Conservation (phyloP, 2,329 filamentous ascomycete genomes). For the Epichloe gansuensis region DNA sequence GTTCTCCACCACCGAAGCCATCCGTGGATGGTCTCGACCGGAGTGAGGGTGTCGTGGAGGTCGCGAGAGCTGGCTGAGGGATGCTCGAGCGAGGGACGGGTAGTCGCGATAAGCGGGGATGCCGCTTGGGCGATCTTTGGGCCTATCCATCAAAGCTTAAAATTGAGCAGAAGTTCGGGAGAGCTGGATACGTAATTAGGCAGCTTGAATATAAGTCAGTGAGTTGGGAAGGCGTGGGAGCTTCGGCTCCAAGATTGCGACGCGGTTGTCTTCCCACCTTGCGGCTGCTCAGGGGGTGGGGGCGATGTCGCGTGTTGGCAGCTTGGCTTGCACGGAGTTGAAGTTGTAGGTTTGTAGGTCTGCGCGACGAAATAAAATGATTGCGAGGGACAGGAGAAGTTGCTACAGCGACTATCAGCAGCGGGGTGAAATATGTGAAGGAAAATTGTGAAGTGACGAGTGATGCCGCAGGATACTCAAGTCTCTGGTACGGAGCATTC, state of each 20-base stretch:
- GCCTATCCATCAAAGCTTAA: conserved; percentile 17
- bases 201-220: too few species aligned
- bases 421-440: background rate
- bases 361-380: background rate
- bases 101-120: conserved; percentile 27
- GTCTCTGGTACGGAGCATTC: too few species aligned
- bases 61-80: conserved; percentile 16
- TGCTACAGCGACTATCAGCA: background rate
- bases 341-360: background rate
- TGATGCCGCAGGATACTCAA: background rate
- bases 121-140: conserved; percentile 24
- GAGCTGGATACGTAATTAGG: background rate
- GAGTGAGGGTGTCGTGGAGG: conserved; percentile 13
- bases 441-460: background rate
- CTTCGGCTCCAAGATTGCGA: background rate
- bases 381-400: too few species aligned
- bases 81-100: conserved; percentile 23
- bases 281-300: background rate
- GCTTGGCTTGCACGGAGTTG: too few species aligned
- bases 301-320: background rate
- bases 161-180: too few species aligned
- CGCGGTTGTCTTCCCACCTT: background rate
- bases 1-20: conserved; percentile 13
- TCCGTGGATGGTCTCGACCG: conserved; percentile 1
- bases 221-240: background rate